Conservation (phyloP, 371 early-diverging fungal genomes). For the Mortierella sp. region DNA sequence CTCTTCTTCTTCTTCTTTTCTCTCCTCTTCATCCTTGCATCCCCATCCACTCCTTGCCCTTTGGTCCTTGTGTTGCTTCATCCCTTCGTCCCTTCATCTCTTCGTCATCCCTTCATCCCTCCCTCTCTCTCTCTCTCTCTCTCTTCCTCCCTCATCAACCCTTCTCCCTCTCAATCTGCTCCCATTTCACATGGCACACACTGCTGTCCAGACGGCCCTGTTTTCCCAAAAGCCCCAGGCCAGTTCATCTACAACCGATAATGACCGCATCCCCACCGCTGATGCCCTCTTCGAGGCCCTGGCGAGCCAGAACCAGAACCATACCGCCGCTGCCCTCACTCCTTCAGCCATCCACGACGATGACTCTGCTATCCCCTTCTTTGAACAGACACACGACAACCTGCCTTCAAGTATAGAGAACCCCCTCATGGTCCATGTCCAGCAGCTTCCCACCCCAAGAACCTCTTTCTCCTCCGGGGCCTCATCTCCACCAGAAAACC, state of each 20-base stretch:
- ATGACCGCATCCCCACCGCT: slow-evolving; percentile 27
- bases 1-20: not conserved
- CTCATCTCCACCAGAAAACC: slow-evolving; percentile 51
- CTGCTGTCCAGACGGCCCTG: not conserved
- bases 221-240: not conserved
- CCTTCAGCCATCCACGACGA: slow-evolving; percentile 7
- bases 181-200: not conserved
- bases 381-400: slow-evolving; percentile 14
- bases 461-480: slow-evolving; percentile 58
- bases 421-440: slow-evolving; percentile 50
- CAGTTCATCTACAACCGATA: slow-evolving; percentile 5
- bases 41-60: not conserved
- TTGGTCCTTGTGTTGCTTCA: not conserved
- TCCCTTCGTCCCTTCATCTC: slow-evolving; percentile 1
- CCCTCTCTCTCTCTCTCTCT: not conserved
- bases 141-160: not conserved
- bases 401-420: slow-evolving; percentile 19
- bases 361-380: slow-evolving; percentile 20
- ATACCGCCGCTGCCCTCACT: not conserved
- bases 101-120: not conserved
- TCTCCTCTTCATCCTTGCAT: not conserved
- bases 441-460: slow-evolving; percentile 53
- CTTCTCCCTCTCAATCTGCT: not conserved
- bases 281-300: slow-evolving; percentile 49
- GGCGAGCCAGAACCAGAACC: slow-evolving; percentile 19